Evolutionary conservation across 495 filamentous ascomycete genomes (phyloP).

Genomic region (Tuber aestivum): DNA sequence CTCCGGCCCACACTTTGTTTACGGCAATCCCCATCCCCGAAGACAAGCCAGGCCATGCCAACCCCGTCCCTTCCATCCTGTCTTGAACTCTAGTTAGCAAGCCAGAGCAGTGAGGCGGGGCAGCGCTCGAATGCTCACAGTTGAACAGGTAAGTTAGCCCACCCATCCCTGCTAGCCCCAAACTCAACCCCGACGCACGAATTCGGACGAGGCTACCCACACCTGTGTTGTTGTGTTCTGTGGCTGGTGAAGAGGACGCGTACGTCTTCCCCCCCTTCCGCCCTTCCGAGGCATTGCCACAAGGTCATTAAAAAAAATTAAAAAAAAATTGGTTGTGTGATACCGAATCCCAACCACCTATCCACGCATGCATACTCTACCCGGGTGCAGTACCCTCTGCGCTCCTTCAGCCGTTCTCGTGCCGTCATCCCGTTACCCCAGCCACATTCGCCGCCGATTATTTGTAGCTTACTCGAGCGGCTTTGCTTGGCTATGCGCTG

Average conservation of each 20-base stretch:
- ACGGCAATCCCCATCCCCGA: not conserved
- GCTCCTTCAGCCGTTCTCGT: not conserved
- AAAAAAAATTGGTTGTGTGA: not conserved
- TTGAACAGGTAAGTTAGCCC: not conserved
- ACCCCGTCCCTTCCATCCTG: not conserved
- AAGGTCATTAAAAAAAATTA: not conserved
- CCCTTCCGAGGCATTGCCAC: not conserved
- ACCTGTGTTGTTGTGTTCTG: not conserved
- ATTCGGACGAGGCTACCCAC: not conserved
- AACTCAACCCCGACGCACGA: not conserved
- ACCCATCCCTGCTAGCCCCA: not conserved
- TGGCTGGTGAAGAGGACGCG: conserved; percentile 1
- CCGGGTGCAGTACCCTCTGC: too few species aligned
- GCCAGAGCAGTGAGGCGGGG: not conserved
- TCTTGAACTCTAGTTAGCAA: not conserved
- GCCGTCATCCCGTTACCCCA: not conserved
- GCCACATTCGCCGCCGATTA: not conserved
- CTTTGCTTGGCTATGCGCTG: not conserved
- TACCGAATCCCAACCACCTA: not conserved
- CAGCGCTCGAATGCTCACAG: not conserved
- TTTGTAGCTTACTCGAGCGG: too few species aligned
- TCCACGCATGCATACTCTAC: not conserved
- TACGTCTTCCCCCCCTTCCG: not conserved
- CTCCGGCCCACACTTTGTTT: not conserved
- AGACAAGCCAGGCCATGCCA: not conserved